phyloP scores from a whole-genome alignment of 495 filamentous ascomycete genomes.

The Penicillium atrosanguineum region DNA sequence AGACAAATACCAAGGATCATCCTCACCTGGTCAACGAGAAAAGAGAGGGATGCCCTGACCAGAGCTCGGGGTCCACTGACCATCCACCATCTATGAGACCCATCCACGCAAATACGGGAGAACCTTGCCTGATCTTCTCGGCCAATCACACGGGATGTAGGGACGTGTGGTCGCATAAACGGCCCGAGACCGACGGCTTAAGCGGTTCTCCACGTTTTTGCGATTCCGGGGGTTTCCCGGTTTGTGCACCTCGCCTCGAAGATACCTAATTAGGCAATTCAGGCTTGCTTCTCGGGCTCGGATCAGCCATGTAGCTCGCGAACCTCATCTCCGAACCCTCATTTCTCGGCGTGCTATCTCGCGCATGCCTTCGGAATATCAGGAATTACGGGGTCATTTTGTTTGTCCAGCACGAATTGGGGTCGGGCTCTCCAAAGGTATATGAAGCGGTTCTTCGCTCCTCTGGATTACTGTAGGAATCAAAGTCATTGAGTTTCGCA shows the following conservation, averaged over 20 bases:
- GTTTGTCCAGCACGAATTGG: background rate
- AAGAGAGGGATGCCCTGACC: background rate
- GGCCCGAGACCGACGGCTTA: slow-evolving; percentile 3
- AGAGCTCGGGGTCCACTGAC: background rate
- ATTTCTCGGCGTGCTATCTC: background rate
- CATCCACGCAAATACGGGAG: slow-evolving; percentile 1
- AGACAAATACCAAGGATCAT: slow-evolving; percentile 1
- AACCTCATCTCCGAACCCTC: background rate
- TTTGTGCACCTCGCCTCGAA: slow-evolving; percentile 11
- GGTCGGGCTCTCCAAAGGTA: slow-evolving; percentile 3
- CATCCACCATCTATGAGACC: background rate
- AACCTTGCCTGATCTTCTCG: background rate
- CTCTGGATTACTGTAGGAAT: slow-evolving; percentile 1
- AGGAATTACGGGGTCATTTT: background rate
- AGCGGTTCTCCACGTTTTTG: slow-evolving; percentile 8
- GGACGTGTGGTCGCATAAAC: slow-evolving; percentile 1
- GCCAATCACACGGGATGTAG: background rate
- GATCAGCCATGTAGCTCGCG: background rate
- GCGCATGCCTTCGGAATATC: slow-evolving; percentile 5
- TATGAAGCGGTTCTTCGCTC: slow-evolving; percentile 10
- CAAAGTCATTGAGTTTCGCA: slow-evolving; percentile 1
- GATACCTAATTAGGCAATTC: slow-evolving; percentile 8
- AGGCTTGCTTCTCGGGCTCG: slow-evolving; percentile 1
- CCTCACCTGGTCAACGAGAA: slow-evolving; percentile 1
- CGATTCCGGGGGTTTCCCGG: background rate